A percentile compares a stretch with the other conserved stretches of the same genome.
phyloP scores from a whole-genome alignment of 768 basidiomycete genomes.

The Lyophyllum semitale region DNA sequence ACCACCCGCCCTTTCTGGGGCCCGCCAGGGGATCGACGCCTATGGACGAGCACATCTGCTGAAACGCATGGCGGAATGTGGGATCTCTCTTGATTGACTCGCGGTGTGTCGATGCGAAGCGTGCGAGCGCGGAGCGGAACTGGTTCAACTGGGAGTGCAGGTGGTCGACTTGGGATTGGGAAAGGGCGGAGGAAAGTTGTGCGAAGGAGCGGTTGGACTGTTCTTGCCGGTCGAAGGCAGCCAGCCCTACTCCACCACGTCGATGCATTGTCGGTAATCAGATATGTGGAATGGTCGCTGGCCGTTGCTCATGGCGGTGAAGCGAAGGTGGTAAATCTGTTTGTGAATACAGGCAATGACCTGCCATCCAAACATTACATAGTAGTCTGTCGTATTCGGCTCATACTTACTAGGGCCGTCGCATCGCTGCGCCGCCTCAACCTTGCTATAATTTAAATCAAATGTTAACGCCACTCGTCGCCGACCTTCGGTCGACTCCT shows the following conservation, averaged over 20 bases:
- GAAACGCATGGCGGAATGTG: constrained; percentile 87
- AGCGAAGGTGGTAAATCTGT: background rate
- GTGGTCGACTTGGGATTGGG: constrained; percentile 71
- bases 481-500: no score
- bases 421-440: no score
- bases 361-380: background rate
- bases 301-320: background rate
- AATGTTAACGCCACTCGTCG: no score
- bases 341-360: background rate
- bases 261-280: constrained; percentile 54
- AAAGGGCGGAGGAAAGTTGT: constrained; percentile 77
- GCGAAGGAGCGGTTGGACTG: constrained; percentile 81
- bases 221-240: constrained; percentile 88
- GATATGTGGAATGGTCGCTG: background rate
- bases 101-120: constrained; percentile 83
- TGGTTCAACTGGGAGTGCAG: constrained; percentile 82
- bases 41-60: constrained; percentile 93
- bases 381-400: background rate
- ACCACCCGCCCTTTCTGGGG: constrained; percentile 84
- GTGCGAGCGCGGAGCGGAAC: constrained; percentile 77
- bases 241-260: constrained; percentile 80
- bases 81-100: constrained; percentile 84
- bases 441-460: no score
- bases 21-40: constrained; percentile 95
- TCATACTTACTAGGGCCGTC: no score